phyloP scores from a whole-genome alignment of 192 early-diverging fungal genomes.

The Geranomyces variabilis region DNA sequence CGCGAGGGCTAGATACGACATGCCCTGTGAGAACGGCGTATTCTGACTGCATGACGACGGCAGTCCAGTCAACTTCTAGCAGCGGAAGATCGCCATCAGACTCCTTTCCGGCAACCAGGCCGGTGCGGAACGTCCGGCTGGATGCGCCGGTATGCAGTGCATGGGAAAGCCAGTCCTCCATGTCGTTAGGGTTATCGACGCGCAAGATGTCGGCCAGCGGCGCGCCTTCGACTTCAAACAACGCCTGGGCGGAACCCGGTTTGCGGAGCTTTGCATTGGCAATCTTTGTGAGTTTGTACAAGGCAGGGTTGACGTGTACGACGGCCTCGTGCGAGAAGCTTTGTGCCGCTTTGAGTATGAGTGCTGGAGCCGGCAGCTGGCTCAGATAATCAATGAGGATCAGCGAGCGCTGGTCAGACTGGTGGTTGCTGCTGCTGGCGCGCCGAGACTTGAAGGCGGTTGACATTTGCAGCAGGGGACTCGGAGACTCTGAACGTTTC shows the following conservation, averaged over 20 bases:
- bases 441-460: no score
- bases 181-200: constrained; percentile 17
- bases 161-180: constrained; percentile 13
- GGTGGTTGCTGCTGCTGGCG: no score
- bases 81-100: not conserved
- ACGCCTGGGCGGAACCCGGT: not conserved
- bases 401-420: not conserved
- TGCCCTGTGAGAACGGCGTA: constrained; percentile 1
- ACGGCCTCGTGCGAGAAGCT: constrained; percentile 9
- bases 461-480: no score
- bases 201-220: constrained; percentile 15
- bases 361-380: constrained; percentile 9
- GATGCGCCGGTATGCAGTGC: not conserved
- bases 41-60: not conserved
- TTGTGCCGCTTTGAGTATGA: constrained; percentile 1
- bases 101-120: not conserved
- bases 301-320: constrained; percentile 6
- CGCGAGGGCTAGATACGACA: no score
- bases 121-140: not conserved
- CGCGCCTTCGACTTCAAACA: constrained; percentile 4
- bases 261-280: no score
- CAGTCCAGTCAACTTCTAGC: constrained; percentile 5
- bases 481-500: no score
- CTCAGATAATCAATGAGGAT: constrained; percentile 5
- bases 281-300: not conserved